Base-by-base conservation (phyloP, 2,329 filamentous ascomycete species). In the Tolypocladium cylindrosporum region DNA sequence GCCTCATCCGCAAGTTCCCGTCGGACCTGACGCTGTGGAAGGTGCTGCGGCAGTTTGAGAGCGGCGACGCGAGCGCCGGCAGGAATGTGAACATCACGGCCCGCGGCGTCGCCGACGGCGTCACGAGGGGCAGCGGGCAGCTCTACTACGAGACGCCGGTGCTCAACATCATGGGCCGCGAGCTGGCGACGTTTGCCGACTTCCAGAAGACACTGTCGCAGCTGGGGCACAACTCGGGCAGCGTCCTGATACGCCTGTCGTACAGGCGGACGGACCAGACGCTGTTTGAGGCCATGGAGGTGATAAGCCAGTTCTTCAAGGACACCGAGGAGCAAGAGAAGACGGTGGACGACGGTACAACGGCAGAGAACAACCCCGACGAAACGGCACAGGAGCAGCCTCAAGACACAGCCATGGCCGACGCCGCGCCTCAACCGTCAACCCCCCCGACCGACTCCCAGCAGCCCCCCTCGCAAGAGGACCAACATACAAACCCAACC, bases 1-100 rank as follows among this genome's bases (percentile, higher is more conserved):
- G 91, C 37, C 74, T 96, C 45, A 84, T 86, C 58, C 87, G 94
- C 69, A 96, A 94, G 69, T 91, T 97, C 61, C 86, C 92, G 1
- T 96, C 89, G 71, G 88, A 90, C 63, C 90, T 90, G 41, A 90
- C 91, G 21, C 71, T 99, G 72, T 99, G 94, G 94, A 83, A 91
- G 64, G 79, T 97, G 36, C 71, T 99, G 58, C 87, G 94, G 60
- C 90, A 94, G 68, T 96, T 97, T 63, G 94, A 99, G 73, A 88
- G 88, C 62, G 86, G 83, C 40, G 81, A 83, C 31, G 82, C 83
- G n/a, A 84, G 79, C 54, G 78, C 79, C 58, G 80, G 80, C 10
- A 78, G 74, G 57, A 83, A 78, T 57, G 76, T 90, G 63, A 97
- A 97, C 70, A 83, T 99, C 64, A 97, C 94, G 0, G 91, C 87